Evolutionary conservation across 2,329 filamentous ascomycete species (phyloP).

Genomic region (Curvularia sp.): DNA sequence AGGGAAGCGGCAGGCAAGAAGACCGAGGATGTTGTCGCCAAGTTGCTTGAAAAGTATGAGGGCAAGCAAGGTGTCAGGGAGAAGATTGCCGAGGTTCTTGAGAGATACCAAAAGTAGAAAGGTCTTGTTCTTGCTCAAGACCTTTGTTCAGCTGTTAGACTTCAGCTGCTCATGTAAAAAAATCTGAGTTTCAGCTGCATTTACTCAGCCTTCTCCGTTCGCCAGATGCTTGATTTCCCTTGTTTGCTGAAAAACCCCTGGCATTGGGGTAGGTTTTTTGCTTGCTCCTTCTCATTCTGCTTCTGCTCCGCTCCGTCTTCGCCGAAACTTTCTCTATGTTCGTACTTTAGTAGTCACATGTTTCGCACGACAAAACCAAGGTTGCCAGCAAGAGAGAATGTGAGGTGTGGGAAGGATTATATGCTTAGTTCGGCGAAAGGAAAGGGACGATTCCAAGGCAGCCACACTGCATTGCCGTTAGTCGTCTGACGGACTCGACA

Average conservation of each 20-base stretch:
- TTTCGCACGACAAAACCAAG: background rate
- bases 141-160: background rate
- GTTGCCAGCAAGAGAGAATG: background rate
- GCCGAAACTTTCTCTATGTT: background rate
- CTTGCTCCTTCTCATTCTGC: background rate
- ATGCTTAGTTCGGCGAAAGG: too few species aligned
- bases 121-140: background rate
- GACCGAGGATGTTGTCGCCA: slow-evolving; percentile 49
- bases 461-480: background rate
- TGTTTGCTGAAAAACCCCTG: background rate
- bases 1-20: slow-evolving; percentile 49
- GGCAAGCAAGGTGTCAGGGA: slow-evolving; percentile 61
- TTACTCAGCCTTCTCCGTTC: background rate
- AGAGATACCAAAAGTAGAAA: slow-evolving; percentile 31
- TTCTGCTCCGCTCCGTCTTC: background rate
- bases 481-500: background rate
- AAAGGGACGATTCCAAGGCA: too few species aligned
- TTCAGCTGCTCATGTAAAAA: background rate
- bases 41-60: slow-evolving; percentile 51
- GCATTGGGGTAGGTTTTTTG: background rate
- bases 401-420: background rate
- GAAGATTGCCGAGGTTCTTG: slow-evolving; percentile 69
- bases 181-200: background rate
- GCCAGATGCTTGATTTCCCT: background rate
- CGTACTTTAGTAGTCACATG: background rate